These are phyloP conservation scores for Phytophthora tubulina DNA, from an alignment of 352 stramenopile genomes.

Conservation along the genomic window DNA sequence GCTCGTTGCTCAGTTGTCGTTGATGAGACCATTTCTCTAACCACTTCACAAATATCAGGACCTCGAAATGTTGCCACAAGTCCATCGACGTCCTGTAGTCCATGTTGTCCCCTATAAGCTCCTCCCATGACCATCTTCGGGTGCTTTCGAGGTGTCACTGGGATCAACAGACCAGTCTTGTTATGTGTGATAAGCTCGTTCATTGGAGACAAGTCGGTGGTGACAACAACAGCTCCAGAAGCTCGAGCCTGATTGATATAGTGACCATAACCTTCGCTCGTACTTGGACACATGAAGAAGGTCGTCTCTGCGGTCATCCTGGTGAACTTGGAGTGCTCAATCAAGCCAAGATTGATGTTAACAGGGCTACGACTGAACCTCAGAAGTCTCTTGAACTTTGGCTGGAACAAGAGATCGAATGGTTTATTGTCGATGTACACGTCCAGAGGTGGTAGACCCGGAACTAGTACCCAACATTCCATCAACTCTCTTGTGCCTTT, in stretches of 20 bases:
- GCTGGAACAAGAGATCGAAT: slow-evolving; percentile 34
- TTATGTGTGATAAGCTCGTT: slow-evolving; percentile 57
- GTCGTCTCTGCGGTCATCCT: slow-evolving; percentile 53
- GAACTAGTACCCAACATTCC: slow-evolving; percentile 60
- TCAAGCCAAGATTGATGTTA: slow-evolving; percentile 36
- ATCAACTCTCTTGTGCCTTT: slow-evolving; percentile 65
- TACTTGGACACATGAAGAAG: slow-evolving; percentile 69
- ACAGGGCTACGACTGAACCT: slow-evolving; percentile 35
- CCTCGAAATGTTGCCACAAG: slow-evolving; percentile 34
- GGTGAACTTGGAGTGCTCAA: slow-evolving; percentile 45
- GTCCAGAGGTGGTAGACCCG: slow-evolving; percentile 53
- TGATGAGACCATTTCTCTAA: slow-evolving; percentile 29
- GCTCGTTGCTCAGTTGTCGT: slow-evolving; percentile 47
- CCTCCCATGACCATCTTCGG: slow-evolving; percentile 31
- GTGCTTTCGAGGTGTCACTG: slow-evolving; percentile 18
- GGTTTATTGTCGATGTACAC: slow-evolving; percentile 43
- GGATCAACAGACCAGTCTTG: slow-evolving; percentile 28
- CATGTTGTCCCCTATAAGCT: slow-evolving; percentile 32
- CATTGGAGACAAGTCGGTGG: slow-evolving; percentile 66
- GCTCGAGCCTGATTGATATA: slow-evolving; percentile 77
- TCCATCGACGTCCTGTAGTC: slow-evolving; percentile 35
- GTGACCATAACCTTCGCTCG: slow-evolving; percentile 70
- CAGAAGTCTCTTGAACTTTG: slow-evolving; percentile 25
- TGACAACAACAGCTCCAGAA: slow-evolving; percentile 54
- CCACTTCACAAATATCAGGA: slow-evolving; percentile 27